Evolutionary conservation across 371 early-diverging fungal genomes (phyloP), one percentile per base, ranked within the genome.

Genomic region (Mucor irregularis): DNA sequence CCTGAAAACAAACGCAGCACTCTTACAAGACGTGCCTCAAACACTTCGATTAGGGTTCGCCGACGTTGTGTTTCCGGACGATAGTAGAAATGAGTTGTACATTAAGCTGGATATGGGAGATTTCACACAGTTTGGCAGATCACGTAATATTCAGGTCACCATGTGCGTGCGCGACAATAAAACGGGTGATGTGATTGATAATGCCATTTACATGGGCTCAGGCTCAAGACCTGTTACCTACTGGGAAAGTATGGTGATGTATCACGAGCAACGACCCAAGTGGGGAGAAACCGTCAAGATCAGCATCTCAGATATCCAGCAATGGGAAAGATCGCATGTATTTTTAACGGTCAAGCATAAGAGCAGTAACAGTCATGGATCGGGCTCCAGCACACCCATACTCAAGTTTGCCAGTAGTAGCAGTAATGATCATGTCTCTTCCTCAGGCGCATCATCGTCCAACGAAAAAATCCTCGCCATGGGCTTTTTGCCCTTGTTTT

Each of bases 281-380:
- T 91, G 89, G 88, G 60, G 62, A n/a, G 91, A 91, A 64, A 77
- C 74, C 0, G 61, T 91, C 56, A 78, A 86, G 46, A 58, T 90
- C 9, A 78, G 80, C 33, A 75, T 90, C 11, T 50, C 56, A 0
- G 74, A 76, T 11, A 44, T 74, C 1, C 68, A 69, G 6, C 64
- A 65, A 25, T 81, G 87, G 71, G 74, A 85, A 46, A 59, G 72
- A 17, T 74, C 83, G 1, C 89, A 90, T 62, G 49, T 89, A 10
- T 85, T 84, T 50, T 43, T 91, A 19, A 75, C 81, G 0, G 76
- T 89, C 30, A 73, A 81, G 7, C 84, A 85, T 58, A 63, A 78
- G 11, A 78, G 74, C 24, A 68, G 67, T 25, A 59, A 57, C 16
- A 47, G 42, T 11, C 57, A 16, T 14, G 28, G 66, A 54, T 45